A percentile compares a stretch with the other conserved stretches of the same genome.
These are phyloP conservation scores for Chlorella sp. DNA, from an alignment of 139 green algal genomes.

Conservation along the genomic window DNA sequence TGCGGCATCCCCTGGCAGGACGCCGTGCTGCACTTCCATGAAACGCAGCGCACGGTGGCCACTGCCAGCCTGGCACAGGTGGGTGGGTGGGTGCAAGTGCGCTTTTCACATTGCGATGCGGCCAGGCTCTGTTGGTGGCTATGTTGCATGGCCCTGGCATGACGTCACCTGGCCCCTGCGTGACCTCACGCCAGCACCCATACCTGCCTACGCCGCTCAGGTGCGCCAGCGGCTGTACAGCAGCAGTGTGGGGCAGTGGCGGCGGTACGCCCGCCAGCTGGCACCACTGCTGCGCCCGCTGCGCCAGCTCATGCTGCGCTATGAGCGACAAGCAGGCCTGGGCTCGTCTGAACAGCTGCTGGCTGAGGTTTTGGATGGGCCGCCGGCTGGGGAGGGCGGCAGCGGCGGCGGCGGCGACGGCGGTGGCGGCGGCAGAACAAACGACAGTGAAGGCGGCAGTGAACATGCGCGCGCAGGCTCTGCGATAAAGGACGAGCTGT, in stretches of 20 bases:
- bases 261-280: constrained; percentile 60
- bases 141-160: too few species aligned
- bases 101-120: not conserved
- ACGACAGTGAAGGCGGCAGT: too few species aligned
- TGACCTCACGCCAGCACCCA: too few species aligned
- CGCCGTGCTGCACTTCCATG: constrained; percentile 65
- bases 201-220: too few species aligned
- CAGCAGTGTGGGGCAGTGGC: constrained; percentile 60
- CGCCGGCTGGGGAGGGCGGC: not conserved
- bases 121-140: too few species aligned
- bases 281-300: constrained; percentile 43
- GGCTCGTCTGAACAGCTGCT: constrained; percentile 3
- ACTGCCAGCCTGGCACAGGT: constrained; percentile 78
- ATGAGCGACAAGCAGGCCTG: constrained; percentile 30
- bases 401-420: not conserved
- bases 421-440: not conserved
- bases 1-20: constrained; percentile 69
- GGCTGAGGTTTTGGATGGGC: constrained; percentile 5
- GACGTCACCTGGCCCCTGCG: too few species aligned
- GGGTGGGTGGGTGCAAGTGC: not conserved
- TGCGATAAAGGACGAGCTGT: not conserved
- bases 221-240: constrained; percentile 77
- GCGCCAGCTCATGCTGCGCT: constrained; percentile 13
- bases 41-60: constrained; percentile 54
- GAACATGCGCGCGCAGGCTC: too few species aligned